Conservation (phyloP, 208 protist species). For the Kentomonas sorsogonicus region DNA sequence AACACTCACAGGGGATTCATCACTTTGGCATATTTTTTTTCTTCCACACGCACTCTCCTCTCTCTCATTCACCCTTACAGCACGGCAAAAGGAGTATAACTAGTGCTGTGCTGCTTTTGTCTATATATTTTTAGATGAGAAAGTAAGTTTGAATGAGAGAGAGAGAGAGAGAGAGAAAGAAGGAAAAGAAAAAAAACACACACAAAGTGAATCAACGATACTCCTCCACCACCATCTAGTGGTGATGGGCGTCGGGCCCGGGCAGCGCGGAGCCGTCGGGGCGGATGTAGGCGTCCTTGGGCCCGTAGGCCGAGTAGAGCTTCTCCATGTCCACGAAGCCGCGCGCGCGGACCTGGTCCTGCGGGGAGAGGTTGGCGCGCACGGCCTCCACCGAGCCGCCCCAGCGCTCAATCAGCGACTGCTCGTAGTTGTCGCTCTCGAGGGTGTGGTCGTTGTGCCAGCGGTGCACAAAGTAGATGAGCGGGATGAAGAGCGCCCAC, state of each 20-base stretch:
- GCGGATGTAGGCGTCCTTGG: constrained; percentile 78
- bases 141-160: too few relatives aligned
- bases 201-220: too few relatives aligned
- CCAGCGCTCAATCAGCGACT: constrained; percentile 83
- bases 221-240: too few relatives aligned
- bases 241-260: constrained; percentile 25
- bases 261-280: constrained; percentile 65
- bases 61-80: too few relatives aligned
- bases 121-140: too few relatives aligned
- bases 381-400: constrained; percentile 77
- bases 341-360: constrained; percentile 81
- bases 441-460: constrained; percentile 81
- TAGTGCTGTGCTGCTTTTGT: too few relatives aligned
- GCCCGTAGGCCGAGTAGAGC: constrained; percentile 78
- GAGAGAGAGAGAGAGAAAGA: too few relatives aligned
- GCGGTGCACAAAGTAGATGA: constrained; percentile 84
- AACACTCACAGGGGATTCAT: background rate
- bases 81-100: too few relatives aligned
- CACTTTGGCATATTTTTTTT: background rate
- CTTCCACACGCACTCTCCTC: background rate
- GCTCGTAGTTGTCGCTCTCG: constrained; percentile 62
- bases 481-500: constrained; percentile 54
- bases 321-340: constrained; percentile 78
- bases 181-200: too few relatives aligned
- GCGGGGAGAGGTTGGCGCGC: constrained; percentile 60